phyloP scores from a whole-genome alignment of 106 monocot species.

The Acorus calamus region DNA sequence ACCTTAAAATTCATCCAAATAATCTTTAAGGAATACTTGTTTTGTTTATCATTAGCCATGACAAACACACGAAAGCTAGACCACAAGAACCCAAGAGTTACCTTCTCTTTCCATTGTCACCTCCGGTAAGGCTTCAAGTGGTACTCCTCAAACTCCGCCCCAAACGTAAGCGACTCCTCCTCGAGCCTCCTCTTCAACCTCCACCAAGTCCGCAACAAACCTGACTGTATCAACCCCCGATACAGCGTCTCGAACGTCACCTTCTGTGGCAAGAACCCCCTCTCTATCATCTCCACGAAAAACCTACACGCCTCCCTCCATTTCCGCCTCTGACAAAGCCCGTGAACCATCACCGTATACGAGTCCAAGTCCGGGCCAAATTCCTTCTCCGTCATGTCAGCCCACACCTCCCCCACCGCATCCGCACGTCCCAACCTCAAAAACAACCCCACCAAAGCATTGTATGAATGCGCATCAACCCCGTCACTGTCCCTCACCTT shows the following conservation, averaged over 20 bases:
- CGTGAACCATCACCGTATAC: constrained; percentile 78
- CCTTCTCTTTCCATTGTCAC: constrained; percentile 8
- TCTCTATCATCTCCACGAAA: constrained; percentile 99
- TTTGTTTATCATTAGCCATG: no score
- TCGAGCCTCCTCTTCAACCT: constrained; percentile 79
- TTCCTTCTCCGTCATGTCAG: constrained; percentile 55
- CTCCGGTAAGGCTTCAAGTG: constrained; percentile 79
- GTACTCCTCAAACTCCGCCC: constrained; percentile 58
- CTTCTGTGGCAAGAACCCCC: constrained; percentile 84
- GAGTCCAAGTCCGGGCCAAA: constrained; percentile 81
- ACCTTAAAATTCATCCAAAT: no score
- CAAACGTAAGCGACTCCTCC: constrained; percentile 74
- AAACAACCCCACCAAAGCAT: constrained; percentile 72
- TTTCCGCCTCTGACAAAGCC: constrained; percentile 55
- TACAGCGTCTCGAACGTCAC: constrained; percentile 89
- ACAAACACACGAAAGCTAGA: no score
- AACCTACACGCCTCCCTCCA: constrained; percentile 81
- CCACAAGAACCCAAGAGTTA: no score
- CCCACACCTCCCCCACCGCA: constrained; percentile 59
- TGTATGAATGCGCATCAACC: constrained; percentile 71
- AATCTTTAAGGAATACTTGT: no score
- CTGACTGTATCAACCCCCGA: constrained; percentile 80
- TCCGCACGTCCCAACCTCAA: constrained; percentile 32
- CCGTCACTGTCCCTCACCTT: constrained; percentile 45
- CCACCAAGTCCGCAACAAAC: constrained; percentile 92